Conservation (phyloP, 352 stramenopile genomes). For the Globisporangium polare region DNA sequence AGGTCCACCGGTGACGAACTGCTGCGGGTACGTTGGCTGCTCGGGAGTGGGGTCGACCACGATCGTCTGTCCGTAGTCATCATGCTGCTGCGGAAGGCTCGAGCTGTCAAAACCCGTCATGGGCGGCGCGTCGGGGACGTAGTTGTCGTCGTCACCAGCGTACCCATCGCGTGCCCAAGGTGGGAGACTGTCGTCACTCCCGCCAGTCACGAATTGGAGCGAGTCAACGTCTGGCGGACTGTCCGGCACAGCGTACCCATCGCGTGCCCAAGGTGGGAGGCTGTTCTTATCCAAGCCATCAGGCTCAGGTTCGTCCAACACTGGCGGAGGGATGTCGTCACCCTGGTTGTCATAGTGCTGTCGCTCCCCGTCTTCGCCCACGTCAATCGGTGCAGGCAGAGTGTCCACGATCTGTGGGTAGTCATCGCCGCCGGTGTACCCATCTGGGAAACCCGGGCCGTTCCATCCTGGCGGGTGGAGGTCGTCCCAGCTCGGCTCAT, state of each 20-base stretch:
- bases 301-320: too few relatives aligned
- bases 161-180: neutral
- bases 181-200: neutral
- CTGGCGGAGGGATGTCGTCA: too few relatives aligned
- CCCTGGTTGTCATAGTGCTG: neutral
- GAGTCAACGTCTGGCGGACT: too few relatives aligned
- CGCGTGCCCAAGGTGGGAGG: neutral
- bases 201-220: neutral
- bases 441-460: neutral
- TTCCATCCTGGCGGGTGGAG: slow-evolving; percentile 1
- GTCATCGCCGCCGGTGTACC: neutral
- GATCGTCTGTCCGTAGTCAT: neutral
- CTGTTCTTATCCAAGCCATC: neutral
- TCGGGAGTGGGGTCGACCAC: neutral
- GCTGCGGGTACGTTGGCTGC: too few relatives aligned
- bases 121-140: too few relatives aligned
- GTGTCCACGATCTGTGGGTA: neutral
- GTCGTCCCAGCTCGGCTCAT: neutral
- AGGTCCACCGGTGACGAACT: neutral
- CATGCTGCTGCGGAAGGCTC: too few relatives aligned
- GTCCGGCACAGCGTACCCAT: neutral
- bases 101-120: too few relatives aligned
- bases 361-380: too few relatives aligned
- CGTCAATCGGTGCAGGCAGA: too few relatives aligned
- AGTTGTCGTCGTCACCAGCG: neutral